Conservation (phyloP, 345 rosid species). For the Adansonia digitata region DNA sequence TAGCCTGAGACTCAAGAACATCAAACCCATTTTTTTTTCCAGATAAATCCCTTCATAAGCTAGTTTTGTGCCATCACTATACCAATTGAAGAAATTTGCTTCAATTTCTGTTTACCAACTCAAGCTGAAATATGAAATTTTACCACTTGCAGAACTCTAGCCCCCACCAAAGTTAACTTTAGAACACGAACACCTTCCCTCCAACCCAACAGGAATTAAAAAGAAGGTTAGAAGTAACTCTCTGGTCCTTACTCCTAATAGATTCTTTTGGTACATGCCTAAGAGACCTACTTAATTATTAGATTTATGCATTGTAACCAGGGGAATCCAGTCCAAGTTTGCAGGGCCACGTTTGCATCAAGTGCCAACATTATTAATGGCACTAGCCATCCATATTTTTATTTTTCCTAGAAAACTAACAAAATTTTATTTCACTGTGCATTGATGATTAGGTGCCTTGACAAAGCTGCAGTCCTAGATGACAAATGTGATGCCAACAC, state of each 20-base stretch:
- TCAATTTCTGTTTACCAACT: too few relatives aligned
- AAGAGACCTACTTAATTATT: neutral
- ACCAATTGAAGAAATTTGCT: neutral
- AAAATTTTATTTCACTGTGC: neutral
- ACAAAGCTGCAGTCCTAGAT: slow-evolving; percentile 67
- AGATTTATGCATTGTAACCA: neutral
- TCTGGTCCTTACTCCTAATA: neutral
- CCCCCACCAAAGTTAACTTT: too few relatives aligned
- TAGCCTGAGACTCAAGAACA: too few relatives aligned
- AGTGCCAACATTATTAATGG: neutral
- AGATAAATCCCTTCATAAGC: too few relatives aligned
- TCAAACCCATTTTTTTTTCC: neutral
- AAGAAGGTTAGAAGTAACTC: too few relatives aligned
- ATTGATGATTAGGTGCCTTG: slow-evolving; percentile 48
- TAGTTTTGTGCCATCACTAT: too few relatives aligned
- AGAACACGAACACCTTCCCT: too few relatives aligned
- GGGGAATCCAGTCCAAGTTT: neutral
- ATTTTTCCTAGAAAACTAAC: neutral
- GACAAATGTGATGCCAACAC: slow-evolving; percentile 22
- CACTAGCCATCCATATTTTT: neutral
- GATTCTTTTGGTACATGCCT: neutral
- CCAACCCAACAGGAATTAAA: too few relatives aligned
- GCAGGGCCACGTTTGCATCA: neutral
- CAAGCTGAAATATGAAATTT: too few relatives aligned
- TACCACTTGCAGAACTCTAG: too few relatives aligned